Base-by-base conservation (phyloP, 2,329 filamentous ascomycete genomes). In the Chaetomium sp. region DNA sequence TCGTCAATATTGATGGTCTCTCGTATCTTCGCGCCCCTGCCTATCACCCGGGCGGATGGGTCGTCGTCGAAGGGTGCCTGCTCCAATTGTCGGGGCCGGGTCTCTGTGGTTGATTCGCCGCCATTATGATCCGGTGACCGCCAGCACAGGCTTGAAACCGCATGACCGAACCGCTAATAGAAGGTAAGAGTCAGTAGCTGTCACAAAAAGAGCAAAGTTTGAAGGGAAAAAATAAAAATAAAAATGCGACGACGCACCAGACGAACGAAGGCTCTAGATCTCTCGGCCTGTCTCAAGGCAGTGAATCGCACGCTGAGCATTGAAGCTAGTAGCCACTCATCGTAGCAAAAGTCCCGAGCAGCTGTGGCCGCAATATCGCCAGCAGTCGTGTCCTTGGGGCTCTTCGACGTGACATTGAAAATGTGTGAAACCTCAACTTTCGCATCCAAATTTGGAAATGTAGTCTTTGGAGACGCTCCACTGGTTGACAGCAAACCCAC, bases 241-340 rank as follows among this genome's bases (percentile, higher is more conserved):
- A 33, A 45, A 7, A 47, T 3, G 50, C 45, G 8, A 53, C 60
- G 9, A 62, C 60, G 23, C 19, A 63, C 60, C 45, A 57, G 33
- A 23, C 42, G 35, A 58, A 29, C 21, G 29, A 65, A 56, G 33
- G 56, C 49, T 61, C 50, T 60, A 23, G 55, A 35, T 62, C 42
- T 62, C 61, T 33, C 64, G 62, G 47, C 65, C 57, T 67, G 68
- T 68, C 60, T 67, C 49, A 68, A 58, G 67, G 67, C 62, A 58
- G 62, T 64, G 54, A 65, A 63, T 70, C 72, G 69, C 62, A 67
- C 65, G 56, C 65, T 66, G 59, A 69, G 70, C 70, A 73, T 74
- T 64, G 71, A 62, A 59, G 38, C 31, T 57, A 60, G 42, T 53
- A 55, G 59, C 61, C 64, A 58, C 67, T 65, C 73, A 74, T 74